These are phyloP conservation scores for Magnolia kwangsiensis DNA, from an alignment of 164 flowering plant species.

Conservation along the genomic window DNA sequence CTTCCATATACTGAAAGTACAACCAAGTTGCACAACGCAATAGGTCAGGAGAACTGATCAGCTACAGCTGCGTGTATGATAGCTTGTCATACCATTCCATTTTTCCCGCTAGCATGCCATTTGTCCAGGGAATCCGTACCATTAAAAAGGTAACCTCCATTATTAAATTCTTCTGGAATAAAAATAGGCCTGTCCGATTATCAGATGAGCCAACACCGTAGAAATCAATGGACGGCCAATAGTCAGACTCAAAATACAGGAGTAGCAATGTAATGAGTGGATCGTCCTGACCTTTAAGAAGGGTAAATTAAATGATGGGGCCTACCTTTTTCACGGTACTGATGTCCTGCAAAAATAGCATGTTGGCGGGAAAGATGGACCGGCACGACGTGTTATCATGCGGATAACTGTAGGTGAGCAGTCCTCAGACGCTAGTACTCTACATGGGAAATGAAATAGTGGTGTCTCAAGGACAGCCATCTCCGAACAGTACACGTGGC, in stretches of 20 bases:
- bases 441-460: too few species aligned
- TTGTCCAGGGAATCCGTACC: not conserved
- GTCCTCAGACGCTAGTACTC: not conserved
- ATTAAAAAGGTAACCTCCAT: not conserved
- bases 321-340: not conserved
- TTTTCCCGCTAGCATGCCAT: not conserved
- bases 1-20: not conserved
- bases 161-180: not conserved
- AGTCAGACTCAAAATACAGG: not conserved
- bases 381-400: not conserved
- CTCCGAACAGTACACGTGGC: too few species aligned
- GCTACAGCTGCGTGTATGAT: not conserved
- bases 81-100: not conserved
- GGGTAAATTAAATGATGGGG: not conserved
- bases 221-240: not conserved
- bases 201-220: not conserved
- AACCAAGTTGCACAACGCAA: not conserved
- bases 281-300: not conserved
- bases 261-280: not conserved
- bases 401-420: not conserved
- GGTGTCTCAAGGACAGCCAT: too few species aligned
- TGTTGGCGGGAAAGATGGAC: too few species aligned
- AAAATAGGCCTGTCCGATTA: not conserved
- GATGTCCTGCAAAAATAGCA: not conserved
- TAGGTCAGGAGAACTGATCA: not conserved